Evolutionary conservation across 352 stramenopile species (phyloP).

Genomic region (Globisporangium canariense): DNA sequence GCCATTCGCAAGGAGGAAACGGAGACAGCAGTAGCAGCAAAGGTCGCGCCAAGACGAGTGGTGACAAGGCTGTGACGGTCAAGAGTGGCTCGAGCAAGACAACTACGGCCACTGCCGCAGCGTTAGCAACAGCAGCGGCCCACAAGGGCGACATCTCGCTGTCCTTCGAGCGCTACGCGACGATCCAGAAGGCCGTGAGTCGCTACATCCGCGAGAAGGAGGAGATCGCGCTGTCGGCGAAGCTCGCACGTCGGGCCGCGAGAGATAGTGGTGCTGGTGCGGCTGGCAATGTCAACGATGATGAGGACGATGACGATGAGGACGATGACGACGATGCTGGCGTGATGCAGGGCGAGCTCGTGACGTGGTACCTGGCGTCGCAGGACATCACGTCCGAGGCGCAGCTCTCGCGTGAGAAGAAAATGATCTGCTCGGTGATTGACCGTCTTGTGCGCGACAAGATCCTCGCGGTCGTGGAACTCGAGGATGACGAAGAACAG

Average conservation of each 20-base stretch:
- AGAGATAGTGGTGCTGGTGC: conserved; percentile 10
- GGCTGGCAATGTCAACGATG: conserved; percentile 13
- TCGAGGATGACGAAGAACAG: conserved; percentile 47
- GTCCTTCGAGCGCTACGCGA: conserved; percentile 79
- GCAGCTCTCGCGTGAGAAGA: conserved; percentile 73
- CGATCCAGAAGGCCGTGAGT: conserved; percentile 75
- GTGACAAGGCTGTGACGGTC: background rate
- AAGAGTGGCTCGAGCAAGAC: background rate
- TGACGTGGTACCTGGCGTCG: conserved; percentile 82
- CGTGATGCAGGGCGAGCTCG: conserved; percentile 73
- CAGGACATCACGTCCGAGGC: conserved; percentile 85
- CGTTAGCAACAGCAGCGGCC: conserved; percentile 1
- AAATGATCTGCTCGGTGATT: conserved; percentile 80
- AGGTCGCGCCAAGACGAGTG: background rate
- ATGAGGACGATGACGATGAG: conserved; percentile 31
- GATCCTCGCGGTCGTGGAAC: conserved; percentile 66
- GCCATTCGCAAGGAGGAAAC: background rate
- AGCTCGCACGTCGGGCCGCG: conserved; percentile 38
- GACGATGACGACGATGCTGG: conserved; percentile 57
- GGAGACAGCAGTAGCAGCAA: background rate
- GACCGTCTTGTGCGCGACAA: conserved; percentile 80
- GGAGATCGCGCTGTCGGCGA: conserved; percentile 47
- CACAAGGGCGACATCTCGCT: conserved; percentile 37
- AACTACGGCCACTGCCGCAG: background rate
- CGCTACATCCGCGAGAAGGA: conserved; percentile 83